Percentiles rank a stretch among this genome's conserved stretches.
These are phyloP conservation scores for Lepiota venenata DNA, from an alignment of 768 basidiomycete species.

Conservation along the genomic window DNA sequence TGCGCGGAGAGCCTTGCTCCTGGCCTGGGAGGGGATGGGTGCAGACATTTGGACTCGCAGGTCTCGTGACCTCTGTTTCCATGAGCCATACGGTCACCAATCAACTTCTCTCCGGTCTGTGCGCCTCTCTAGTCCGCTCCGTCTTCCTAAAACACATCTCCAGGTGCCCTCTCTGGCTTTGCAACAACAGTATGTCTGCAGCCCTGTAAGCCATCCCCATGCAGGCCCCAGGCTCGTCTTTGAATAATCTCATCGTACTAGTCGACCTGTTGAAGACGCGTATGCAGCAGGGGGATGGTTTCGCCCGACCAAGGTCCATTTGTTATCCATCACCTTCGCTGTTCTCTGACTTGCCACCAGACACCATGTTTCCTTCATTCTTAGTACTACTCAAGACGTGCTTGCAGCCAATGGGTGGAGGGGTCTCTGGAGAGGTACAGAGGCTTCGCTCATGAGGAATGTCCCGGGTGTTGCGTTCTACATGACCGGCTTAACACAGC, in stretches of 20 bases:
- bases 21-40: slow-evolving; percentile 53
- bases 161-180: slow-evolving; percentile 79
- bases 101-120: slow-evolving; percentile 60
- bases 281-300: slow-evolving; percentile 75
- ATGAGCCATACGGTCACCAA: slow-evolving; percentile 65
- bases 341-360: slow-evolving; percentile 9
- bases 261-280: slow-evolving; percentile 94
- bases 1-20: slow-evolving; percentile 77
- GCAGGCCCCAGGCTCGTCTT: not conserved
- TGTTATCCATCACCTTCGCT: not conserved
- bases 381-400: slow-evolving; percentile 53
- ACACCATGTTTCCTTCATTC: slow-evolving; percentile 36
- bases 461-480: slow-evolving; percentile 93
- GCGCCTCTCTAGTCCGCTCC: not conserved
- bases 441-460: slow-evolving; percentile 77
- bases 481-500: slow-evolving; percentile 81
- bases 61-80: not conserved
- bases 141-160: slow-evolving; percentile 2
- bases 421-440: slow-evolving; percentile 89
- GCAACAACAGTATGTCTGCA: slow-evolving; percentile 73
- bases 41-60: not conserved
- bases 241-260: slow-evolving; percentile 20
- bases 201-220: slow-evolving; percentile 50
- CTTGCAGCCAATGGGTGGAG: slow-evolving; percentile 56
- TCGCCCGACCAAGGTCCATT: slow-evolving; percentile 31